phyloP scores from a whole-genome alignment of 2,329 filamentous ascomycete species.

The Magnaporthiopsis poae region DNA sequence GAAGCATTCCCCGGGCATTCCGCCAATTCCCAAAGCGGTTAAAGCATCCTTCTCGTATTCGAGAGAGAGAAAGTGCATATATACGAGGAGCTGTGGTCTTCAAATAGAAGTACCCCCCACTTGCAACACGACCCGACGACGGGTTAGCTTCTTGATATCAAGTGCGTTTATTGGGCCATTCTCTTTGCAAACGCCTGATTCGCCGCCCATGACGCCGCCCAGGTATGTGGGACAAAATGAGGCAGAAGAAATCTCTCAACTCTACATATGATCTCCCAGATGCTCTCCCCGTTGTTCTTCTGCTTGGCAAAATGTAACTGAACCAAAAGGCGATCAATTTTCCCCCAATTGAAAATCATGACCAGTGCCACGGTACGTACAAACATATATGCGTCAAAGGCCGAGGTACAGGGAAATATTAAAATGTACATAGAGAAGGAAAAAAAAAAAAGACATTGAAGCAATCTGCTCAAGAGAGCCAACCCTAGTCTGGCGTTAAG shows the following conservation, averaged over 20 bases:
- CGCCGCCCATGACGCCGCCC: background rate
- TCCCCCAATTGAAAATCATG: background rate
- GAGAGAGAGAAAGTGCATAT: too few relatives aligned
- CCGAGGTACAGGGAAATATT: background rate
- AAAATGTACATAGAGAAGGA: background rate
- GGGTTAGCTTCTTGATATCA: background rate
- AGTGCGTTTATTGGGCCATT: background rate
- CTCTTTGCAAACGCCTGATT: background rate
- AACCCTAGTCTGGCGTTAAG: background rate
- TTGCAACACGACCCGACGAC: too few relatives aligned
- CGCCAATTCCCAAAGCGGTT: too few relatives aligned
- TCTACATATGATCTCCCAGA: too few relatives aligned
- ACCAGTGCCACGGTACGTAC: background rate
- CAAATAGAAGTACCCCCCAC: too few relatives aligned
- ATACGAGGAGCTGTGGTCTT: too few relatives aligned
- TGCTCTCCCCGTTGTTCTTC: too few relatives aligned
- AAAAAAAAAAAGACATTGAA: background rate
- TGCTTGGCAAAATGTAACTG: background rate
- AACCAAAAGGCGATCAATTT: background rate
- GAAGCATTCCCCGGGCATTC: too few relatives aligned
- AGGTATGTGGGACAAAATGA: background rate
- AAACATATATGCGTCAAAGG: background rate
- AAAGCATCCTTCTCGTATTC: too few relatives aligned
- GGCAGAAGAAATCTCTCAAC: background rate
- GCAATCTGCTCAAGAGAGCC: background rate